Conservation (phyloP, 1,284 basidiomycete species). For the Peniophora sp. region DNA sequence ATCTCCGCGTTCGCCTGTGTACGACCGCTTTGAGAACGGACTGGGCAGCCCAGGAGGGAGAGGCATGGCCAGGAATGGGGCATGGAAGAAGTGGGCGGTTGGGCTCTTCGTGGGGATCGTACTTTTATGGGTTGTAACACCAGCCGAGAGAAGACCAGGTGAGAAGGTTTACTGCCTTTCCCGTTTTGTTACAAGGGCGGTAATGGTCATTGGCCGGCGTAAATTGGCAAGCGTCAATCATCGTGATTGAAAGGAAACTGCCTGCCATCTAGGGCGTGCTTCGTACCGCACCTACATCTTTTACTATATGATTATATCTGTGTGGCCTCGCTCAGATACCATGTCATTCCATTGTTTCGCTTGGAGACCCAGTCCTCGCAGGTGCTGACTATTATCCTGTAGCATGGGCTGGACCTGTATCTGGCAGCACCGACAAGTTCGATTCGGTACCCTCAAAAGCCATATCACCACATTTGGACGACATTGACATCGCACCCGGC, state of each 20-base stretch:
- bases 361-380: no score
- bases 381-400: background rate
- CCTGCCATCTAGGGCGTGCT: no score
- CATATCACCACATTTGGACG: background rate
- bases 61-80: constrained; percentile 2
- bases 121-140: constrained; percentile 58
- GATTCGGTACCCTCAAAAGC: background rate
- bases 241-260: no score
- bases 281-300: no score
- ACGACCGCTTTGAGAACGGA: no score
- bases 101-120: constrained; percentile 46
- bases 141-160: constrained; percentile 29
- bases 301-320: no score
- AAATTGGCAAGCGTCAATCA: no score
- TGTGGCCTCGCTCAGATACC: no score
- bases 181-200: no score
- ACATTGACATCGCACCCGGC: background rate
- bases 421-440: background rate
- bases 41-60: no score
- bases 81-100: constrained; percentile 65
- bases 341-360: no score
- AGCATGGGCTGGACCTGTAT: constrained; percentile 9
- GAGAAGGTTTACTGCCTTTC: constrained; percentile 18
- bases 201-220: no score
- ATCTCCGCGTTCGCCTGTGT: constrained; percentile 22